Conservation (phyloP, 2,329 filamentous ascomycete species). For the Didymella exigua region DNA sequence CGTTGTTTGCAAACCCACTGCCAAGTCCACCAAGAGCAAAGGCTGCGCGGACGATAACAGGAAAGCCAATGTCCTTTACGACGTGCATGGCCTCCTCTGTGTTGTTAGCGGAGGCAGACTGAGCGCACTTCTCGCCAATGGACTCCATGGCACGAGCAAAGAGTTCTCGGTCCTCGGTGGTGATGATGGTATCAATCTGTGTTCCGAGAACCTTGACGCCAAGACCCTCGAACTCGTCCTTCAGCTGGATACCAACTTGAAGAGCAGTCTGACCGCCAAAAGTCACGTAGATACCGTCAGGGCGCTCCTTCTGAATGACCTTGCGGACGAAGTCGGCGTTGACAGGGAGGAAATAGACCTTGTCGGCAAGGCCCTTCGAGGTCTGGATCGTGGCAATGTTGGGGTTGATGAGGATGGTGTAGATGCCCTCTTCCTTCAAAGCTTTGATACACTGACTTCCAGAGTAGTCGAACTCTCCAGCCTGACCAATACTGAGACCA, state of each 20-base stretch:
- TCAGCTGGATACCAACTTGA: constrained; percentile 95
- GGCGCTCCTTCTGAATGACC: constrained; percentile 91
- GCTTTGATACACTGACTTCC: constrained; percentile 99
- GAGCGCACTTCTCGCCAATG: constrained; percentile 96
- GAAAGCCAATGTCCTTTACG: constrained; percentile 91
- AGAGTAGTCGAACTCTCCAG: constrained; percentile 98
- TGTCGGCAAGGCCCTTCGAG: constrained; percentile 95
- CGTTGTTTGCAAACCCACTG: constrained; percentile 92
- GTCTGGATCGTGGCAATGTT: constrained; percentile 99
- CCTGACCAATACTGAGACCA: constrained; percentile 95
- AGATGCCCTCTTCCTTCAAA: constrained; percentile 95
- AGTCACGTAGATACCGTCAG: constrained; percentile 96
- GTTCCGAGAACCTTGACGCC: constrained; percentile 95
- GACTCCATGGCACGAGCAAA: constrained; percentile 99
- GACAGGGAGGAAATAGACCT: constrained; percentile 98
- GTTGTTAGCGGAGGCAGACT: constrained; percentile 89
- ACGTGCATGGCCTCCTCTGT: constrained; percentile 87
- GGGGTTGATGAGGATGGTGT: constrained; percentile 97
- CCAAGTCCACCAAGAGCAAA: constrained; percentile 95
- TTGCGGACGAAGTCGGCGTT: constrained; percentile 97
- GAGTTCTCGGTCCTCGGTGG: constrained; percentile 95
- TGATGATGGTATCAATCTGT: constrained; percentile 97
- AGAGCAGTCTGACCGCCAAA: constrained; percentile 97
- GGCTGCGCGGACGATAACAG: constrained; percentile 94
- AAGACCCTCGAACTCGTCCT: constrained; percentile 91